phyloP scores from a whole-genome alignment of 176 grass and related monocot genomes.

The Oryza glaberrima region DNA sequence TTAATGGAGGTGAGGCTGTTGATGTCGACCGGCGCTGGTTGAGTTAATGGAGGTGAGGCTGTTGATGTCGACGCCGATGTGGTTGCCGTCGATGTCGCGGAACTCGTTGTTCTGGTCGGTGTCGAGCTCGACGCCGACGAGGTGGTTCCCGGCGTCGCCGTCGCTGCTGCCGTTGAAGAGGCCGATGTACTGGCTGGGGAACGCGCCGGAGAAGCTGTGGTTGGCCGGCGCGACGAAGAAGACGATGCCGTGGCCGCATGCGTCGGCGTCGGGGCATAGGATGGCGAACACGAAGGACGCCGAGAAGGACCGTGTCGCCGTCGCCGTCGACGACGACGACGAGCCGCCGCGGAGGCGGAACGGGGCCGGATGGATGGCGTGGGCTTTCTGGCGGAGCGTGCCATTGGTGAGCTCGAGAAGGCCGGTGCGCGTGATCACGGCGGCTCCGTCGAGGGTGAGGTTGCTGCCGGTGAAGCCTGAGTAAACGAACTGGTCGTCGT shows the following conservation, averaged over 20 bases:
- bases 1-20: no score
- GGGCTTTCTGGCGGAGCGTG: slow-evolving; percentile 25
- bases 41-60: no score
- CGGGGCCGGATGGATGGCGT: slow-evolving; percentile 18
- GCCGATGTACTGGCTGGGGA: no score
- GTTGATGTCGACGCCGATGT: no score
- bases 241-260: slow-evolving; percentile 12
- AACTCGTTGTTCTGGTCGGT: no score
- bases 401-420: slow-evolving; percentile 34
- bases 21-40: no score
- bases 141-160: no score
- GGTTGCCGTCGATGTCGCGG: no score
- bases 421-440: background rate
- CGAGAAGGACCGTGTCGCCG: slow-evolving; percentile 21
- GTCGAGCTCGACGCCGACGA: no score
- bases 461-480: slow-evolving; percentile 10
- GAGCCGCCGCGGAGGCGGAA: slow-evolving; percentile 11
- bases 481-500: slow-evolving; percentile 23
- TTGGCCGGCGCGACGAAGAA: background rate
- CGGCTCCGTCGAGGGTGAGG: background rate
- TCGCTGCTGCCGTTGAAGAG: no score
- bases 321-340: no score
- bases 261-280: background rate
- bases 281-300: slow-evolving; percentile 31
- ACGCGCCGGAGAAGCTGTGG: slow-evolving; percentile 1